Base-by-base conservation (phyloP, 306 rosid genomes). In the Macrotyloma uniflorum region DNA sequence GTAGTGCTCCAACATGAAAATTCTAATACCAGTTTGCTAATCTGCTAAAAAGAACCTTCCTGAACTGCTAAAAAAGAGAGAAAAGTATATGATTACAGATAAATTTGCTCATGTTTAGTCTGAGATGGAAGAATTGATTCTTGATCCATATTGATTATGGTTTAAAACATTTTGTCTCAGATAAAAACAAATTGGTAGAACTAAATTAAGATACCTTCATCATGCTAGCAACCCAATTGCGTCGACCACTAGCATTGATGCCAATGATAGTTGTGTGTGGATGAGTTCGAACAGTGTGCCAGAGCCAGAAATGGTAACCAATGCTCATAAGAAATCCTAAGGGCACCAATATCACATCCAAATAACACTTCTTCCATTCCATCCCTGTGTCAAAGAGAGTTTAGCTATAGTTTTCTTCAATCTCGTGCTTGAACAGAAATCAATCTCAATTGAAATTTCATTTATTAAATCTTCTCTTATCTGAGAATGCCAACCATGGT, bases 351-450 rank as follows among this genome's bases (percentile, higher is more conserved):
- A 93, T 86, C 46, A 91, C 86, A 80, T 96, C 99, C 88, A 96
- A 83, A 76, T 93, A 91, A 81, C 91, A 87, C 58, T 88, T 91
- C 61, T 88, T 96, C 99, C 99, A 96, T 76, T 86, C 98, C 93
- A 88, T 92, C 5, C 76, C 43, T 53, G 3, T 20, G 28, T 36
- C 3, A 32, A n/a, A 33, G 11, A 23, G 11, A 0, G 11, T 7
- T 42, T 12, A 42, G 19, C 18, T 58, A 45, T 18, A 51, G 24
- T 77, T 71, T 58, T 67, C 59, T 78, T 51, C 4, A 65, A 57
- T 33, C 18, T 54, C 43, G 76, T 69, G 40, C 38, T 63, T 46
- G 22, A 42, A 78, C 33, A 42, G 11, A 33, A 62, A 46, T 23
- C 66, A 65, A 61, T 35, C 10, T 65, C 23, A 32, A 58, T 36